Evolutionary conservation across 192 early-diverging fungal species (phyloP), one percentile per base, ranked within the genome.

Genomic region (Gryganskiella cystojenkinii): DNA sequence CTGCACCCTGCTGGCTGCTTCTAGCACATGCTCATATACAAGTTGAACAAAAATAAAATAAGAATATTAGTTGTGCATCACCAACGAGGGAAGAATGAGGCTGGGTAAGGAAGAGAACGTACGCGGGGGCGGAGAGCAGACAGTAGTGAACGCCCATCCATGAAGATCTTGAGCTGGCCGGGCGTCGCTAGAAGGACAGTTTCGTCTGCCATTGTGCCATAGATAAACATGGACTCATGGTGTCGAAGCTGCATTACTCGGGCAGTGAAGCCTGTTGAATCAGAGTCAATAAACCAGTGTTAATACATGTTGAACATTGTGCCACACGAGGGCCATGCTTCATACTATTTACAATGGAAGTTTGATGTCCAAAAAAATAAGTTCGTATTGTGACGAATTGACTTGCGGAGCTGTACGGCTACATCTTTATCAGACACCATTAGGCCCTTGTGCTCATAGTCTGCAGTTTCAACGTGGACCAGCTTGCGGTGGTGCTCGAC

Each of bases 231-330:
- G 34, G 37, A 37, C 20, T 43, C 56, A n/a, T 59, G 40, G 24
- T 28, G 56, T 25, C 56, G 56, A 22, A 59, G 34, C 34, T 40
- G 56, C 22, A 59, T 59, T 20, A 43, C 37, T 43, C 40, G 20
- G 7, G 56, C 56, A 42, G 56, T 44, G 40, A 28, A 43, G n/a
- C 56, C 56, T 59, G 40, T 59, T 59, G 22, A 37, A 59, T 59
- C 54, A 17, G n/a, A 30, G n/a, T 35, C 54, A 30, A 30, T 34
- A 56, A 56, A 34, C 54, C 6, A 56, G 54, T 56, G 27, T 56
- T 55, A 20, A 19, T 34, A 34, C 20, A 56, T 34, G 30, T 37
- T 34, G 54, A 56, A 56, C 54, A 34, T 56, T 34, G 33, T 59
- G 34, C 28, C 56, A 15, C 20, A 43, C 15, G 37, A 43, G n/a